Conservation (phyloP, 495 filamentous ascomycete species). For the Xylaria bambusicola region DNA sequence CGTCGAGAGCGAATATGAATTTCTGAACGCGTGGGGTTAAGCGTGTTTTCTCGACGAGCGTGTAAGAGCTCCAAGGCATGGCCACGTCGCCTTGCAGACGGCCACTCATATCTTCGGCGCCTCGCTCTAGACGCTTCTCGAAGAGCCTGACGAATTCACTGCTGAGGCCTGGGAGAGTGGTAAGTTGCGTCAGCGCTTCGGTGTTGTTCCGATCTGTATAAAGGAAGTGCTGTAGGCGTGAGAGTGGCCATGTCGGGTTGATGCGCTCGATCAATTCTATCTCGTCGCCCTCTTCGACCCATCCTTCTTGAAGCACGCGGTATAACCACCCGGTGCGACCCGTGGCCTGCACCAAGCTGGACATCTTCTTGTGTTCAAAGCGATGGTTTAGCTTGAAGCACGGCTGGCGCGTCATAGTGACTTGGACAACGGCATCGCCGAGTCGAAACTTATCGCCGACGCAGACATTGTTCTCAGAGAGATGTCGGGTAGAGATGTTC, state of each 20-base stretch:
- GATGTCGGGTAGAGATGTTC: slow-evolving; percentile 38
- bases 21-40: slow-evolving; percentile 27
- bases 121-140: slow-evolving; percentile 23
- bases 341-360: slow-evolving; percentile 39
- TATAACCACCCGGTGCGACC: slow-evolving; percentile 50
- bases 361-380: slow-evolving; percentile 44
- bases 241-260: slow-evolving; percentile 46
- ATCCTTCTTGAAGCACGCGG: slow-evolving; percentile 41
- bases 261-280: slow-evolving; percentile 41
- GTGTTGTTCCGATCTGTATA: slow-evolving; percentile 40
- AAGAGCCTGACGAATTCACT: slow-evolving; percentile 30
- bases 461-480: slow-evolving; percentile 48
- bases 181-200: slow-evolving; percentile 37
- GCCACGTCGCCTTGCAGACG: slow-evolving; percentile 20
- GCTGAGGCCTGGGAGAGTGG: slow-evolving; percentile 38
- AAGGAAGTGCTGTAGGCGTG: slow-evolving; percentile 41
- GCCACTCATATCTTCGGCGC: slow-evolving; percentile 24
- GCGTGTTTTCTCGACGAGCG: slow-evolving; percentile 25
- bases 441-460: slow-evolving; percentile 48
- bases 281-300: slow-evolving; percentile 38
- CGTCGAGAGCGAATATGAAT: slow-evolving; percentile 26
- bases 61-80: slow-evolving; percentile 29
- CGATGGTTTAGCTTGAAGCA: slow-evolving; percentile 61
- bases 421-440: slow-evolving; percentile 33
- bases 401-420: slow-evolving; percentile 41